A percentile compares a stretch with the other conserved stretches of the same genome.
Conservation (phyloP, 129 eudicot species). For the Cynara cardunculus region DNA sequence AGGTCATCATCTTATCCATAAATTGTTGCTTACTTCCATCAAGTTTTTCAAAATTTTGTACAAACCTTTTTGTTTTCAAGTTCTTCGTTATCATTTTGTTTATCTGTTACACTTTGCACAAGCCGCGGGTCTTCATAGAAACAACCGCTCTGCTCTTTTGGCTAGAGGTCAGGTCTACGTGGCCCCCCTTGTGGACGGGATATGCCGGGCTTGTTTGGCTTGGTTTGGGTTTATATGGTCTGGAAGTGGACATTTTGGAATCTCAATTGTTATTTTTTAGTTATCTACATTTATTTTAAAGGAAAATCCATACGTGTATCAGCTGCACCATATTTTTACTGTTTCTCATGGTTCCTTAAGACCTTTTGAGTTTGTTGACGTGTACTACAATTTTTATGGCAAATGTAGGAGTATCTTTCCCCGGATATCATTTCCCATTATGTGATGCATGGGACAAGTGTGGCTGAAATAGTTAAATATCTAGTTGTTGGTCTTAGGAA, state of each 20-base stretch:
- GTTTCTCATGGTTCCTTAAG: not conserved
- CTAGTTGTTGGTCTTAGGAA: conserved; percentile 61
- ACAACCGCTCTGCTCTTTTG: not conserved
- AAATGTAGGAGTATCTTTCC: conserved; percentile 73
- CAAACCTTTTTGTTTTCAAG: not conserved
- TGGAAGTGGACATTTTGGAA: not conserved
- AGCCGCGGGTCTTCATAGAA: not conserved
- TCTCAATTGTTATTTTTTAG: not conserved
- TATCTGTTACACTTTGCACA: not conserved
- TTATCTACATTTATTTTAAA: not conserved
- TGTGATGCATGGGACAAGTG: conserved; percentile 72
- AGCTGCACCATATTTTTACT: not conserved
- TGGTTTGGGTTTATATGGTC: not conserved
- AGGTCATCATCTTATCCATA: conserved; percentile 40
- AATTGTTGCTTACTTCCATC: not conserved
- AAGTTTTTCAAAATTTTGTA: not conserved
- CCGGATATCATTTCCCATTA: conserved; percentile 82
- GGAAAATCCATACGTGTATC: not conserved
- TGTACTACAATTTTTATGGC: not conserved
- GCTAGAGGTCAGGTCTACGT: not conserved
- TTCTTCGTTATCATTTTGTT: too few relatives aligned
- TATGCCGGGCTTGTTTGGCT: not conserved
- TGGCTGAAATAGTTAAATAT: conserved; percentile 78
- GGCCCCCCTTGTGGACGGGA: not conserved
- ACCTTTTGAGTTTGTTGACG: not conserved